A percentile compares a stretch with the other conserved stretches of the same genome.
phyloP scores from a whole-genome alignment of 2,329 filamentous ascomycete genomes.

The Lanzia echinophila region DNA sequence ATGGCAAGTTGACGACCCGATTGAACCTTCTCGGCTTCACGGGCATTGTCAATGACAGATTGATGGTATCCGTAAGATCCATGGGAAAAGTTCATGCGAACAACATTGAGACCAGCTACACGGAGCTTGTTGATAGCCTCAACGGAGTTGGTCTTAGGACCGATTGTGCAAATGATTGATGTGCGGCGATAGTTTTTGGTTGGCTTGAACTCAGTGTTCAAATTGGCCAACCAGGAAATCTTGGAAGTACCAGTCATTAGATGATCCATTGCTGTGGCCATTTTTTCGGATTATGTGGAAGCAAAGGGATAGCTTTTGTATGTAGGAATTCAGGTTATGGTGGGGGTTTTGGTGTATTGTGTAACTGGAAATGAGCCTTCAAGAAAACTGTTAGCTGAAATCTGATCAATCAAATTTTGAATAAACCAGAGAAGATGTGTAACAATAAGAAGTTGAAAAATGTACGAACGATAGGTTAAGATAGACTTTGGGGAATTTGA shows the following conservation, averaged over 20 bases:
- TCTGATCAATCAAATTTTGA: neutral
- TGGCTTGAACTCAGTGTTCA: conserved; percentile 73
- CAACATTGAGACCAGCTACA: conserved; percentile 87
- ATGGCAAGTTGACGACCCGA: conserved; percentile 86
- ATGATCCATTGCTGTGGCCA: conserved; percentile 72
- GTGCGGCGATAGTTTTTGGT: conserved; percentile 89
- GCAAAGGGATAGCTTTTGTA: conserved; percentile 2
- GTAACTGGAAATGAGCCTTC: conserved; percentile 1
- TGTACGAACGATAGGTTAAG: neutral
- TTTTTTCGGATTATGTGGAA: conserved; percentile 11
- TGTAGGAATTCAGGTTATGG: neutral
- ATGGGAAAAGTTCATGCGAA: conserved; percentile 99
- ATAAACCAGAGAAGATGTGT: neutral
- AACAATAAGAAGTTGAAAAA: neutral
- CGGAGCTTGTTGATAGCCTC: conserved; percentile 96
- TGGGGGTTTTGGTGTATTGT: neutral
- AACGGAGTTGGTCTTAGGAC: conserved; percentile 97
- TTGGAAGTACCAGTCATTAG: conserved; percentile 68
- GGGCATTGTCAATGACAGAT: conserved; percentile 94
- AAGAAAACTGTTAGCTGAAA: conserved; percentile 1
- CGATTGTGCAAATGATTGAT: conserved; percentile 92
- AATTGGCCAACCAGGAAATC: conserved; percentile 59
- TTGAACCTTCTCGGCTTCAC: conserved; percentile 72
- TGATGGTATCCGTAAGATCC: conserved; percentile 95
- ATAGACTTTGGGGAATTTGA: neutral